Evolutionary conservation across 192 early-diverging fungal genomes (phyloP), one percentile per base, ranked within the genome.

Genomic region (Funneliformis geosporum): DNA sequence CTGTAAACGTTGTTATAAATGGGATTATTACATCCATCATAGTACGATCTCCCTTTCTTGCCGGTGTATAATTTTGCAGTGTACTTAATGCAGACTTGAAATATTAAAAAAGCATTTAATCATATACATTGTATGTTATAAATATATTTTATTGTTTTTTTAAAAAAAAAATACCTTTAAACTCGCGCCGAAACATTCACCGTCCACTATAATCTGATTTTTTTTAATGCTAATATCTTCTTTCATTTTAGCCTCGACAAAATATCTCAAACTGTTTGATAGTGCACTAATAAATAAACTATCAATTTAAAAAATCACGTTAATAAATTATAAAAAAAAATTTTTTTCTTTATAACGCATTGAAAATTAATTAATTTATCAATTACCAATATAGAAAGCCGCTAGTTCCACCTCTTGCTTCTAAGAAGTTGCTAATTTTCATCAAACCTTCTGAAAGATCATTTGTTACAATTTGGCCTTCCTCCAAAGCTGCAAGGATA

Each of bases 401-500:
- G 0, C 90, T 90, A 2, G 92, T 94, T 16, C 95, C 95, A 2
- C 94, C 94, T 91, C 94, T 95, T 6, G 86, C 82, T 69, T 96
- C 95, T 23, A 96, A 84, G 27, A 93, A 80, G 23, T 87, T 86
- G 39, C 91, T 92, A 11, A 96, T 87, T 21, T 79, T 80, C 16
- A 84, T 86, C 68, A 94, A 70, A 0, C 92, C 87, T 2, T 84
- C 82, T 6, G 90, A 82, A 28, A 88, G 84, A 60, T 91, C 84
- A 44, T 88, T 86, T 21, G 89, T 72, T 2, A 74, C 71, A 14
- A 90, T 73, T 16, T 65, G 40, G 4, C 23, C 28, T 16, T 79
- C 55, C 65, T 90, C 76, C 7, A 87, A 78, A 5, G 87, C 89
- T 8, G 87, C 80, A 60, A 81, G 80, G 68, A 94, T 85, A 43